Percentiles rank a stretch among this genome's conserved stretches.
These are phyloP conservation scores for Periconia sp. DNA, from an alignment of 2,329 filamentous ascomycete species.

Conservation along the genomic window DNA sequence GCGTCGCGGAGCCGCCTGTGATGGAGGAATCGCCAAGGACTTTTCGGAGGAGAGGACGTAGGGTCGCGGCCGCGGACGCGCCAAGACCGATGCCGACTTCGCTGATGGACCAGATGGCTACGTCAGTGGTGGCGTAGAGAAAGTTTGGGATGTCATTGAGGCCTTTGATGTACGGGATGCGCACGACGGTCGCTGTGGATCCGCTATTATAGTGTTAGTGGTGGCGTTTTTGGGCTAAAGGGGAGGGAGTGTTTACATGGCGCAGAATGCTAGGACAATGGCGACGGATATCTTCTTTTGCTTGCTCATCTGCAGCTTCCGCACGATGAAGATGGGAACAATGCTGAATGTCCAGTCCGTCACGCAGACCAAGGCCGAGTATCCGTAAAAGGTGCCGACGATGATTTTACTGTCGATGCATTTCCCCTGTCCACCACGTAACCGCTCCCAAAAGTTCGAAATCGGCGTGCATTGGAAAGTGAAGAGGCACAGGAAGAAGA, in stretches of 20 bases:
- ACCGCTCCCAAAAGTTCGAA: constrained; percentile 17
- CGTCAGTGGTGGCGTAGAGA: constrained; percentile 46
- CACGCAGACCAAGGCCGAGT: constrained; percentile 44
- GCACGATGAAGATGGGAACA: constrained; percentile 54
- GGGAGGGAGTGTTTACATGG: constrained; percentile 22
- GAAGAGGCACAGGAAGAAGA: constrained; percentile 54
- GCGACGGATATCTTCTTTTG: constrained; percentile 57
- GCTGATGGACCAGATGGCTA: constrained; percentile 44
- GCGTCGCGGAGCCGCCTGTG: constrained; percentile 9
- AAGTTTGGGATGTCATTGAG: constrained; percentile 45
- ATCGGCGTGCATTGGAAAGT: constrained; percentile 55
- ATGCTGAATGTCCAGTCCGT: constrained; percentile 39
- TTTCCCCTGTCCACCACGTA: constrained; percentile 10
- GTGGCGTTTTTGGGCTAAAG: background rate
- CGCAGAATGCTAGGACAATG: constrained; percentile 54
- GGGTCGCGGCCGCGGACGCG: constrained; percentile 53
- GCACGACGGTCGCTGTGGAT: constrained; percentile 53
- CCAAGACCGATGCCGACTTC: constrained; percentile 44
- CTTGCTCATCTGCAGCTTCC: constrained; percentile 50
- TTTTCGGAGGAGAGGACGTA: constrained; percentile 50
- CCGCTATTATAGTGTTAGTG: constrained; percentile 37
- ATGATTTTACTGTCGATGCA: constrained; percentile 35
- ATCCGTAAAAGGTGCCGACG: constrained; percentile 53
- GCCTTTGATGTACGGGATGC: constrained; percentile 47
- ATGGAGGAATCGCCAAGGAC: constrained; percentile 18